Conservation (phyloP, 2,329 filamentous ascomycete genomes). For the Penicillium sp. region DNA sequence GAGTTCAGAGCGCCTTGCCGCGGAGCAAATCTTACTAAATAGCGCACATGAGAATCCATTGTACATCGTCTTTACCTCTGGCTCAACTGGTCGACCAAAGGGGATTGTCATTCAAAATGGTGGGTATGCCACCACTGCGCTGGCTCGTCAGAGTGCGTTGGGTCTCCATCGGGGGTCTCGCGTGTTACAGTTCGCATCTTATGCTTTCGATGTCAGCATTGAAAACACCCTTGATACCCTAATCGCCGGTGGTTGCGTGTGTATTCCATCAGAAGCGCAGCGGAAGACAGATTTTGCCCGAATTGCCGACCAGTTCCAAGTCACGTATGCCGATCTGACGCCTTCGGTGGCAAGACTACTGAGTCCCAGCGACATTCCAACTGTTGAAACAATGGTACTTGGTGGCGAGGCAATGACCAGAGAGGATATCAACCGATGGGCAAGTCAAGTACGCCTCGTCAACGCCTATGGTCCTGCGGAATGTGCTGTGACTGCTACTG, state of each 20-base stretch:
- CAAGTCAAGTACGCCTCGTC: background rate
- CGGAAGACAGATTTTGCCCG: background rate
- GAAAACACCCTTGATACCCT: background rate
- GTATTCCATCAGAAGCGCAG: background rate
- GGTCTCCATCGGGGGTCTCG: constrained; percentile 9
- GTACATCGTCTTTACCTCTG: constrained; percentile 48
- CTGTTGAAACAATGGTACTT: background rate
- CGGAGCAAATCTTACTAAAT: background rate
- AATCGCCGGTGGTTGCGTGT: background rate
- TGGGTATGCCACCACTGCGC: constrained; percentile 9
- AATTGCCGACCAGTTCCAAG: background rate
- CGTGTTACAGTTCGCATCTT: background rate
- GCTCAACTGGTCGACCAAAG: constrained; percentile 35
- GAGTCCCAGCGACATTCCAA: background rate
- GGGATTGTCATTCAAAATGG: constrained; percentile 21
- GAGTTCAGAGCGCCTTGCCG: too few relatives aligned
- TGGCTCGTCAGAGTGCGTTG: constrained; percentile 9
- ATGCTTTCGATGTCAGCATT: constrained; percentile 1
- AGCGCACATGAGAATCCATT: background rate
- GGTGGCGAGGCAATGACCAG: background rate
- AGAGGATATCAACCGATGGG: background rate
- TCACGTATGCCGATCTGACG: background rate
- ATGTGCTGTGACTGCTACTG: background rate
- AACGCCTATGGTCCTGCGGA: background rate
- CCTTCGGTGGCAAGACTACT: background rate